Conservation (phyloP, 257 asterid species). For the Nicotiana otophora region DNA sequence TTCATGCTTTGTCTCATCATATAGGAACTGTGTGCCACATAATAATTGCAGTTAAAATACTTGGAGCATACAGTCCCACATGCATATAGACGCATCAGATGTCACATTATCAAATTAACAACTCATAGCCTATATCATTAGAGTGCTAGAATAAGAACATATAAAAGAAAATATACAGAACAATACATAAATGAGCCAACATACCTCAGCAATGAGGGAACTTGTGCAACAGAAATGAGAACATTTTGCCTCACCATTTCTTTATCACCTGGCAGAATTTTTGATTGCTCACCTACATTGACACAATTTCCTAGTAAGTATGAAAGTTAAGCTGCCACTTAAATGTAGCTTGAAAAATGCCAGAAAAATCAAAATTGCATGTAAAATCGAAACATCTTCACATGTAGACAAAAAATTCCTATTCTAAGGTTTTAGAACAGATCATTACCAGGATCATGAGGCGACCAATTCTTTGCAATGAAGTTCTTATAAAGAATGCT, state of each 20-base stretch:
- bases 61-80: too few relatives aligned
- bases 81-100: too few relatives aligned
- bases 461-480: conserved; percentile 75
- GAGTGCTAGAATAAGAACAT: not conserved
- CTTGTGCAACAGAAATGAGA: conserved; percentile 64
- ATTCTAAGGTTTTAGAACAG: too few relatives aligned
- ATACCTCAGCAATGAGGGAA: conserved; percentile 87
- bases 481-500: conserved; percentile 94
- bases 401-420: too few relatives aligned
- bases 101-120: too few relatives aligned
- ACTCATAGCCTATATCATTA: too few relatives aligned
- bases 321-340: too few relatives aligned
- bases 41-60: too few relatives aligned
- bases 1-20: conserved; percentile 1
- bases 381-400: too few relatives aligned
- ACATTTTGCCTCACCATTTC: conserved; percentile 87
- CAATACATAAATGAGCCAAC: not conserved
- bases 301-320: not conserved
- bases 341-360: too few relatives aligned
- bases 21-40: too few relatives aligned
- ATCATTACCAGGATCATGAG: conserved; percentile 64
- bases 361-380: not conserved
- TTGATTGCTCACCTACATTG: conserved; percentile 68
- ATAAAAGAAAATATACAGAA: not conserved
- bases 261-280: conserved; percentile 73